These are phyloP conservation scores for Phytophthora sp. DNA, from an alignment of 352 stramenopile species.

Conservation along the genomic window DNA sequence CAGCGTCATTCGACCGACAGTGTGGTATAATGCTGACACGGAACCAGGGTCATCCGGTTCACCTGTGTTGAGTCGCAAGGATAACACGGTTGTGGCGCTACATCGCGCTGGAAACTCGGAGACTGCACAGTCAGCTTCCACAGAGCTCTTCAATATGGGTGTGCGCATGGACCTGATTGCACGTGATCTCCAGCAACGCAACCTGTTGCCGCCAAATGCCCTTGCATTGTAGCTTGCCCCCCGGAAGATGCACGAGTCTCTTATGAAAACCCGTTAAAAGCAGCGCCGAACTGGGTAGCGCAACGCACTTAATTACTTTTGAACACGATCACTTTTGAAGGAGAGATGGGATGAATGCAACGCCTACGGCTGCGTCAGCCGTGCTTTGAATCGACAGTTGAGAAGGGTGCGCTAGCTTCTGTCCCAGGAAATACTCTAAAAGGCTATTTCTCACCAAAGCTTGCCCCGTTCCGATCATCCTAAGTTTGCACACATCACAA, in stretches of 20 bases:
- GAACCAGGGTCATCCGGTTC: slow-evolving; percentile 69
- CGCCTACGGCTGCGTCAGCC: slow-evolving; percentile 59
- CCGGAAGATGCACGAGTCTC: too few relatives aligned
- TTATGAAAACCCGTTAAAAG: too few relatives aligned
- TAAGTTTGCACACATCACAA: slow-evolving; percentile 21
- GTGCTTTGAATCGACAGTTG: slow-evolving; percentile 32
- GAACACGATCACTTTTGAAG: slow-evolving; percentile 25
- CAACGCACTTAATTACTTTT: too few relatives aligned
- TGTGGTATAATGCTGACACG: slow-evolving; percentile 77
- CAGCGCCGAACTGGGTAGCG: too few relatives aligned
- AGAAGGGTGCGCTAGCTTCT: slow-evolving; percentile 33
- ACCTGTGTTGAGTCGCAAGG: slow-evolving; percentile 57
- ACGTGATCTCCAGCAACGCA: slow-evolving; percentile 29
- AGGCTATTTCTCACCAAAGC: slow-evolving; percentile 61
- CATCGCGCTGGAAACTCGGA: slow-evolving; percentile 55
- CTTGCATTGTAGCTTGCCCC: slow-evolving; percentile 18
- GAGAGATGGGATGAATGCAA: slow-evolving; percentile 42
- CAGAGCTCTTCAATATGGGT: slow-evolving; percentile 31
- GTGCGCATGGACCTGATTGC: slow-evolving; percentile 41
- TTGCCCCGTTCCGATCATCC: slow-evolving; percentile 67
- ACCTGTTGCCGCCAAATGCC: slow-evolving; percentile 26
- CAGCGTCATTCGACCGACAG: slow-evolving; percentile 38
- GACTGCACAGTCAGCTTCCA: slow-evolving; percentile 44
- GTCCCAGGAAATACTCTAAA: slow-evolving; percentile 51
- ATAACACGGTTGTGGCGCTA: slow-evolving; percentile 72